These are phyloP conservation scores for Gigaspora rosea DNA, from an alignment of 192 early-diverging fungal species.

Conservation along the genomic window DNA sequence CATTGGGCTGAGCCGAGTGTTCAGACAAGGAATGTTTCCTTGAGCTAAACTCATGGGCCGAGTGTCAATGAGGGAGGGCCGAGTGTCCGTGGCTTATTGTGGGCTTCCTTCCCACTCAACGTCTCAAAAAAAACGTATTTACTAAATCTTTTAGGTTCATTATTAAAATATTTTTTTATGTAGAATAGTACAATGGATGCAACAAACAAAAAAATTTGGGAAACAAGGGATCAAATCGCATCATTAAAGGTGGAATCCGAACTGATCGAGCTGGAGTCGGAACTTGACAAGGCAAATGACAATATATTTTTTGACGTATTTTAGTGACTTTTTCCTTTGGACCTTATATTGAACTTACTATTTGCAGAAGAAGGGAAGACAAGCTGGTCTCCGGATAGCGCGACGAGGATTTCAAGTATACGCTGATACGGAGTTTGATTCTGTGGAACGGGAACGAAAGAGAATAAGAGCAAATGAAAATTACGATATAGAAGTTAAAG, in stretches of 20 bases:
- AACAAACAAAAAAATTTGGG: constrained; percentile 6
- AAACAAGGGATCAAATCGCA: not conserved
- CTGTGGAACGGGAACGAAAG: no score
- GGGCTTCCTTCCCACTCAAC: constrained; percentile 25
- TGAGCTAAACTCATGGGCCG: constrained; percentile 26
- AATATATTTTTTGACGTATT: no score
- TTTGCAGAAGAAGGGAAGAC: no score
- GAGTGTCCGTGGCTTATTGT: constrained; percentile 21
- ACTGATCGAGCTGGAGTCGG: not conserved
- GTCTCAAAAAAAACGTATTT: not conserved
- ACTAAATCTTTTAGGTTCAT: not conserved
- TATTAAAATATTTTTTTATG: not conserved
- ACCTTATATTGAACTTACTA: no score
- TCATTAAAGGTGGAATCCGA: constrained; percentile 1
- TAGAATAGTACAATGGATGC: not conserved
- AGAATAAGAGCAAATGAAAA: no score
- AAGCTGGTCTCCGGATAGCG: no score
- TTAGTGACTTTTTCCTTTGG: no score
- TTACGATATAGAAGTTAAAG: no score
- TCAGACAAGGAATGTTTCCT: no score
- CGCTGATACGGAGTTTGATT: no score
- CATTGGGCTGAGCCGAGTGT: not conserved
- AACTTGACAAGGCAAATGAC: constrained; percentile 5
- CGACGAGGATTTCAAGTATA: no score
- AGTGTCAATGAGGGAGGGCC: not conserved